Percentiles rank a stretch among this genome's conserved stretches.
Evolutionary conservation across 2,329 filamentous ascomycete genomes (phyloP).

Genomic region (Geosmithia putterillii): DNA sequence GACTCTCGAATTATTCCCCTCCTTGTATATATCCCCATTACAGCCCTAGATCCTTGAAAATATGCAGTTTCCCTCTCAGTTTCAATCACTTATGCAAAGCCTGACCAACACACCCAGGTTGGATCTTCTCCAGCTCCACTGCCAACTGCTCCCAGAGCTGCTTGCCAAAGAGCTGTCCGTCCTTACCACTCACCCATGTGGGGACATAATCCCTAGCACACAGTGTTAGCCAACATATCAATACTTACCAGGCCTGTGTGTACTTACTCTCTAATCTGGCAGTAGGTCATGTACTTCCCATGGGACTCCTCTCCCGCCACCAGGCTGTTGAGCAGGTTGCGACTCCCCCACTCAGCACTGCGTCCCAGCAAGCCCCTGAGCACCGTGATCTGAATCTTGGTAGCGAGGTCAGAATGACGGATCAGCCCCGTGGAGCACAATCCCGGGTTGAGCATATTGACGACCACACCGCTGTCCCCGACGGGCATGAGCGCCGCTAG

Average conservation of each 20-base stretch:
- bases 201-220: conserved; percentile 7
- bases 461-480: conserved; percentile 13
- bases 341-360: conserved; percentile 13
- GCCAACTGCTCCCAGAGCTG: conserved; percentile 13
- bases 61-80: too few species aligned
- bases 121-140: conserved; percentile 12
- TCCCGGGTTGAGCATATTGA: conserved; percentile 17
- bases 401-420: not conserved
- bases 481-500: conserved; percentile 13
- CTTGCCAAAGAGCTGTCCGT: conserved; percentile 9
- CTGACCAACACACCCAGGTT: conserved; percentile 12
- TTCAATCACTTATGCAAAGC: not conserved
- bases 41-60: too few species aligned
- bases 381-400: not conserved
- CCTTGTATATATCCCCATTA: not conserved
- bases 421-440: conserved; percentile 13
- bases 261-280: conserved; percentile 15
- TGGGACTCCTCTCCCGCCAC: conserved; percentile 13
- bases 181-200: conserved; percentile 9
- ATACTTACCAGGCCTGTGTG: not conserved
- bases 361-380: conserved; percentile 1
- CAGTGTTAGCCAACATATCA: not conserved
- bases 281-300: conserved; percentile 11
- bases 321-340: conserved; percentile 13
- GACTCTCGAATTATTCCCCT: not conserved